Percentiles rank a stretch among this genome's conserved stretches.
These are phyloP conservation scores for Lachancea thermotolerans DNA, from an alignment of 805 yeast genomes.

Conservation along the genomic window DNA sequence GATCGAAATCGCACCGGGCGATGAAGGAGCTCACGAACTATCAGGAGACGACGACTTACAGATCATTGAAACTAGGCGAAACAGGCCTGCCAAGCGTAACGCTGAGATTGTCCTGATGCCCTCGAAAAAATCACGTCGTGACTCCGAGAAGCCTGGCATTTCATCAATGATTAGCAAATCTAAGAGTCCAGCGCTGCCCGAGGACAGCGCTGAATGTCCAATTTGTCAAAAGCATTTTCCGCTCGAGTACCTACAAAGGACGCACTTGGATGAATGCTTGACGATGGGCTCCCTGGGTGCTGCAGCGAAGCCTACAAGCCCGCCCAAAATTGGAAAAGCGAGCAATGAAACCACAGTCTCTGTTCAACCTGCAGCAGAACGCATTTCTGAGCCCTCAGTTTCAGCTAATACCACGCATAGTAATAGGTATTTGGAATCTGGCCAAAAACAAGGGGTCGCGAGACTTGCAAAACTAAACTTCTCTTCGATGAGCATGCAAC, in stretches of 20 bases:
- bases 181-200: slow-evolving; percentile 11
- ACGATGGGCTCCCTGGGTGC: slow-evolving; percentile 15
- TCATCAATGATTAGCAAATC: slow-evolving; percentile 4
- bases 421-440: slow-evolving; percentile 45
- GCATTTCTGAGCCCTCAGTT: neutral
- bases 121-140: slow-evolving; percentile 2
- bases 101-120: neutral
- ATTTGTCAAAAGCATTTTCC: slow-evolving; percentile 54
- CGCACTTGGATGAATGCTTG: slow-evolving; percentile 60
- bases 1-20: slow-evolving; percentile 29
- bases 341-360: neutral
- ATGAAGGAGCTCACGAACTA: slow-evolving; percentile 8
- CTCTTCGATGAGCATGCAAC: slow-evolving; percentile 48
- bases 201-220: slow-evolving; percentile 52
- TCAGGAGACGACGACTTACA: slow-evolving; percentile 25
- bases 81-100: slow-evolving; percentile 12
- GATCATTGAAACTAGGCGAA: slow-evolving; percentile 25
- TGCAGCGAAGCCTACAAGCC: neutral
- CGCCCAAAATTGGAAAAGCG: neutral
- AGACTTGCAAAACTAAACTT: slow-evolving; percentile 61
- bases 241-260: slow-evolving; percentile 45
- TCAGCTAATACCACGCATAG: slow-evolving; percentile 37
- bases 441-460: slow-evolving; percentile 24
- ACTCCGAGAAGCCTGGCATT: slow-evolving; percentile 1
- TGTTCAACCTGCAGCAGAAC: neutral